These are phyloP conservation scores for Zancudomyces culisetae DNA, from an alignment of 371 early-diverging fungal species.

Conservation along the genomic window DNA sequence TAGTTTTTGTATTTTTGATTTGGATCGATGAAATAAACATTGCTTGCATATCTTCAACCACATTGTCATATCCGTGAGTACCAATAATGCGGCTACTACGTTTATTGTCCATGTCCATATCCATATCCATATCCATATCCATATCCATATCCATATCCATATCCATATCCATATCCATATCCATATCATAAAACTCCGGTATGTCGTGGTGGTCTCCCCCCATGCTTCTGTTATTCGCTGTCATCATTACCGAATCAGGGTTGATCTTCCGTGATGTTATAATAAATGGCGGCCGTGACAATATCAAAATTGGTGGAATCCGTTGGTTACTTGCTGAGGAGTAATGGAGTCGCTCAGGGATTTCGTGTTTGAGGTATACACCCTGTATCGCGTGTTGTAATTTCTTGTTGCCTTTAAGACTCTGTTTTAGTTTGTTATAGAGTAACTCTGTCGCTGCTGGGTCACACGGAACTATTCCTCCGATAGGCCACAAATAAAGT, in stretches of 20 bases:
- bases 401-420: conserved; percentile 28
- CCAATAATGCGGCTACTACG: conserved; percentile 25
- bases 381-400: too few species aligned
- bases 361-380: conserved; percentile 39
- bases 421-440: conserved; percentile 22
- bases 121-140: too few species aligned
- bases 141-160: too few species aligned
- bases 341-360: conserved; percentile 46
- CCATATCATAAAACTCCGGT: too few species aligned
- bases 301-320: conserved; percentile 50
- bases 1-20: conserved; percentile 25
- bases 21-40: conserved; percentile 73
- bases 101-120: not conserved
- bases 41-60: conserved; percentile 60
- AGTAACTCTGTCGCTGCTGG: conserved; percentile 17
- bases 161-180: too few species aligned
- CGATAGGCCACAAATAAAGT: conserved; percentile 27
- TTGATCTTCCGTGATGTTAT: too few species aligned
- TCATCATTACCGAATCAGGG: too few species aligned
- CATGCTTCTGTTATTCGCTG: too few species aligned
- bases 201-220: too few species aligned
- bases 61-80: conserved; percentile 74
- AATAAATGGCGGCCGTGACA: conserved; percentile 32
- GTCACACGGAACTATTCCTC: conserved; percentile 27
- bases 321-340: conserved; percentile 30